These are phyloP conservation scores for Cyclotella choctawhatcheeana DNA, from an alignment of 108 stramenopile species.

Conservation along the genomic window DNA sequence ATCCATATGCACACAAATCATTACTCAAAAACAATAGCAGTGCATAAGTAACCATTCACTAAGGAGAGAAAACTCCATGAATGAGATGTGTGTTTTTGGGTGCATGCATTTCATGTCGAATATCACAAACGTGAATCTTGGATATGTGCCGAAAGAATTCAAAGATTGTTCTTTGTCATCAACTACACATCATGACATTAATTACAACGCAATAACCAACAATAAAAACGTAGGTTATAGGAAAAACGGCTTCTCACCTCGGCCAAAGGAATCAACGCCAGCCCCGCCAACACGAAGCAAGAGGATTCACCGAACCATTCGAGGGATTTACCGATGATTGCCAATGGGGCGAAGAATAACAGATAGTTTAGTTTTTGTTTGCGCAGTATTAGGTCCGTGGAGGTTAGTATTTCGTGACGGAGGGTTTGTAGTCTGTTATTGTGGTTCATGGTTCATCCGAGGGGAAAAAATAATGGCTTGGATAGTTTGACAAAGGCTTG, in stretches of 20 bases:
- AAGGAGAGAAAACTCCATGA: too few relatives aligned
- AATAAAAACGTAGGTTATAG: not conserved
- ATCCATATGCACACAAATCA: too few relatives aligned
- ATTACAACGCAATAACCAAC: not conserved
- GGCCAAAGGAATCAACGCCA: conserved; percentile 86
- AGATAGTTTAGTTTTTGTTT: conserved; percentile 71
- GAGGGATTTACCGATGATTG: conserved; percentile 81
- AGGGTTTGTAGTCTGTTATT: conserved; percentile 1
- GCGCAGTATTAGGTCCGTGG: conserved; percentile 55
- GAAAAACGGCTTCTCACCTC: conserved; percentile 55
- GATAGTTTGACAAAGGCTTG: too few relatives aligned
- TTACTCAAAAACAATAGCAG: too few relatives aligned
- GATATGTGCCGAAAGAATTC: not conserved
- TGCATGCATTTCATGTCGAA: not conserved
- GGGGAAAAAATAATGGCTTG: too few relatives aligned
- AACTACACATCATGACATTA: not conserved
- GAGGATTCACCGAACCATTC: conserved; percentile 76
- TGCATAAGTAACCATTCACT: too few relatives aligned
- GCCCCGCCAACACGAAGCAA: conserved; percentile 80
- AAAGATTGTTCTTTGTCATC: too few relatives aligned
- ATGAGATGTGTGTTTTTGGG: too few relatives aligned
- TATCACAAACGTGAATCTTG: not conserved
- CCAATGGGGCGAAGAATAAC: conserved; percentile 86
- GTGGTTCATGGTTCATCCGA: too few relatives aligned
- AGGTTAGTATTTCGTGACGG: conserved; percentile 30